These are phyloP conservation scores for Deinandra increscens DNA, from an alignment of 129 eudicot species.

Conservation along the genomic window DNA sequence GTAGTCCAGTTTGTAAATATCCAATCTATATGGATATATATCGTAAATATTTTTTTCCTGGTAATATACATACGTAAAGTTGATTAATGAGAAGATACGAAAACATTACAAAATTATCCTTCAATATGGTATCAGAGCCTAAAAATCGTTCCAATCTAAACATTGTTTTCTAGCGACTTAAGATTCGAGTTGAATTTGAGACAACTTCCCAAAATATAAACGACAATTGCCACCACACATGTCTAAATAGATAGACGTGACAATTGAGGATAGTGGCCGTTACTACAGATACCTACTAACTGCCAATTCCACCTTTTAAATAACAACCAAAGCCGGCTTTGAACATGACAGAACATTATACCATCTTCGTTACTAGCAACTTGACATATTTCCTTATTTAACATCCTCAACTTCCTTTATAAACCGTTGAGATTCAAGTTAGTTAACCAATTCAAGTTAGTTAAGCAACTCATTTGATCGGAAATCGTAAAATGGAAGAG, in stretches of 20 bases:
- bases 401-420: slow-evolving; percentile 9
- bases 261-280: slow-evolving; percentile 23
- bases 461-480: neutral
- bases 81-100: no score
- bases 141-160: no score
- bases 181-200: no score
- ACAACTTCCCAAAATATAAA: neutral
- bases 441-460: neutral
- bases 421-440: neutral
- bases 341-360: neutral
- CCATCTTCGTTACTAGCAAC: neutral
- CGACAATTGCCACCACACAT: slow-evolving; percentile 5
- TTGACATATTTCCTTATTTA: slow-evolving; percentile 21
- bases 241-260: slow-evolving; percentile 23
- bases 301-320: slow-evolving; percentile 21
- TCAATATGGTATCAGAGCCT: no score
- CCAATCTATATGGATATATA: no score
- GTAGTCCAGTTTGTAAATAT: no score
- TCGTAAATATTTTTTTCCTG: no score
- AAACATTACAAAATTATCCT: no score
- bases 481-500: slow-evolving; percentile 30
- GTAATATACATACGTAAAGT: no score
- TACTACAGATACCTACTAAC: slow-evolving; percentile 12
- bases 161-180: neutral
- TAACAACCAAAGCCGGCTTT: slow-evolving; percentile 33